Percentiles rank a stretch among this genome's conserved stretches.
These are phyloP conservation scores for Puccinia polysora DNA, from an alignment of 1,284 basidiomycete species.

Conservation along the genomic window DNA sequence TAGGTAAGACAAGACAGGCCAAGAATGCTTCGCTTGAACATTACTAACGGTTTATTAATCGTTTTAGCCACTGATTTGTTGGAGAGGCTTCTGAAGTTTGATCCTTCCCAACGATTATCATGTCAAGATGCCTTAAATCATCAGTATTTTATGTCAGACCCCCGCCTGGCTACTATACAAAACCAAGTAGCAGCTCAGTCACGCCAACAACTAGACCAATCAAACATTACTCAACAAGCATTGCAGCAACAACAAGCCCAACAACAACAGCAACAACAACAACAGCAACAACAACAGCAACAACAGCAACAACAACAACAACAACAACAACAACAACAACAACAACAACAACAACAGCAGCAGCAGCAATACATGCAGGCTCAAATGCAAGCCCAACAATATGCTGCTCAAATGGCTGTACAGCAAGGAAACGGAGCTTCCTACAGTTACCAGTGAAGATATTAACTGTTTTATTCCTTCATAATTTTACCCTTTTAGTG, in stretches of 20 bases:
- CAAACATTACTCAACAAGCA: constrained; percentile 17
- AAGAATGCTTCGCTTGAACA: not conserved
- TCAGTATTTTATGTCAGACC: constrained; percentile 71
- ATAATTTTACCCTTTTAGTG: too few relatives aligned
- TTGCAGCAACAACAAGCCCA: constrained; percentile 40
- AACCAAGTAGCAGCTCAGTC: constrained; percentile 15
- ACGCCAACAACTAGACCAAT: constrained; percentile 27
- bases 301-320: constrained; percentile 39
- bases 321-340: constrained; percentile 37
- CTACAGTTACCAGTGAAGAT: constrained; percentile 35
- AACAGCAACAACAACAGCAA: constrained; percentile 34
- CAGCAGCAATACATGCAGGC: constrained; percentile 40
- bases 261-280: constrained; percentile 34
- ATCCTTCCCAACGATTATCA: constrained; percentile 84
- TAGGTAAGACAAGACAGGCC: constrained; percentile 51
- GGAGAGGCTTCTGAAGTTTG: constrained; percentile 92
- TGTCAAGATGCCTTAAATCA: constrained; percentile 88
- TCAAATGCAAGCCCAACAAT: constrained; percentile 43
- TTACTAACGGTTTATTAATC: not conserved
- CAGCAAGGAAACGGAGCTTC: constrained; percentile 35
- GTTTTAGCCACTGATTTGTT: constrained; percentile 76
- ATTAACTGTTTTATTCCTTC: too few relatives aligned
- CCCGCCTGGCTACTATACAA: constrained; percentile 14
- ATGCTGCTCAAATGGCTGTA: constrained; percentile 44
- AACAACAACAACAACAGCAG: constrained; percentile 29